Conservation (phyloP, 306 rosid species). For the Argentina anserina region DNA sequence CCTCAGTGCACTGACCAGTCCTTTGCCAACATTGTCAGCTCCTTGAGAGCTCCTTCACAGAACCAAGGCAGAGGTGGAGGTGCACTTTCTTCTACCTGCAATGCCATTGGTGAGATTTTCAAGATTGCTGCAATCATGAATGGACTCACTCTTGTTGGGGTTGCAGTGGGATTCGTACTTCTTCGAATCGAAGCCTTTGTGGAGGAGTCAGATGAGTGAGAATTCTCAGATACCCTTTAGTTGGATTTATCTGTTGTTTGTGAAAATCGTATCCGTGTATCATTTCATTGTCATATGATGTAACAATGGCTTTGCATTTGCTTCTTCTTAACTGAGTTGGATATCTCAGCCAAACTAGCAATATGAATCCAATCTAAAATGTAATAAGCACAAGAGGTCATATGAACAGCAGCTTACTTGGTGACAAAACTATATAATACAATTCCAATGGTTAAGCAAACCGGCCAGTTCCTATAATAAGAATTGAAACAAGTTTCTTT, state of each 20-base stretch:
- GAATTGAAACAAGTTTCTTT: neutral
- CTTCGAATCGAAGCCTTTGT: conserved; percentile 69
- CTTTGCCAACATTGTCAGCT: conserved; percentile 62
- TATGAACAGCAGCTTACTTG: neutral
- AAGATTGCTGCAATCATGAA: conserved; percentile 66
- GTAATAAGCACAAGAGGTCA: neutral
- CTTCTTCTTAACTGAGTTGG: neutral
- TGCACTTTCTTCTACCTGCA: conserved; percentile 58
- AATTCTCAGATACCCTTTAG: neutral
- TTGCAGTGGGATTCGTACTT: conserved; percentile 85
- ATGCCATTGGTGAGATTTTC: conserved; percentile 76
- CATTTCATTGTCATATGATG: conserved; percentile 31
- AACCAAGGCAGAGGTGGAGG: conserved; percentile 52
- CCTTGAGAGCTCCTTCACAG: conserved; percentile 45
- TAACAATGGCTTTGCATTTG: conserved; percentile 8
- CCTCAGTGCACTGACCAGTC: conserved; percentile 47
- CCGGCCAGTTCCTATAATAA: neutral
- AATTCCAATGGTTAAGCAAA: neutral
- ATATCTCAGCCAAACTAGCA: neutral
- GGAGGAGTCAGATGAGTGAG: conserved; percentile 57
- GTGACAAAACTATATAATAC: neutral
- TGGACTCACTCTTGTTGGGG: conserved; percentile 68
- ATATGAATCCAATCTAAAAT: neutral
- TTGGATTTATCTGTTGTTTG: conserved; percentile 5
- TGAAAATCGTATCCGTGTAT: conserved; percentile 21